Base-by-base conservation (phyloP, 1,139 yeast species). In the Scheffersomyces titani region DNA sequence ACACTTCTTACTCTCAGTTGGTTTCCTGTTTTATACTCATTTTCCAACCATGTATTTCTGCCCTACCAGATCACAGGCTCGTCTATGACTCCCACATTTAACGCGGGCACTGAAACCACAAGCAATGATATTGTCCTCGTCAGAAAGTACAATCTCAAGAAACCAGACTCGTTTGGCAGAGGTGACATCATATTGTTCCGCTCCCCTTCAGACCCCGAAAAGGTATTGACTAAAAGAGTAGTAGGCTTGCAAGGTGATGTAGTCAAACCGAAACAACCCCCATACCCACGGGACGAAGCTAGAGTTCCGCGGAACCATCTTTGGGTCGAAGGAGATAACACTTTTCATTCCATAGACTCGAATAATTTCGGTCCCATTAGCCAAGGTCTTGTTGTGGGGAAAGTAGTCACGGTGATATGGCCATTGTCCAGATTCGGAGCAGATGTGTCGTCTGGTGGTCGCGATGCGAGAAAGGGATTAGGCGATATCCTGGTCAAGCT, bases 311-410 rank as follows among this genome's bases (percentile, higher is more conserved):
- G 90, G 56, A 89, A 87, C 65, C 98, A 93, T 69, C 65, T 91
- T 13, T 93, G 98, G 98, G 92, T 92, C 0, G 98, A 93, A 70
- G 98, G 98, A 3, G 98, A 93, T 69, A 92, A 92, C 68, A 72
- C 73, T n/a, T 76, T 88, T 55, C 97, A 91, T 66, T 89, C 96
- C 1, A 75, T 92, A 3, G 98, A 92, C 71, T 87, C 94, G 52
- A 92, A 92, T 69, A 82, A 81, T 9, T 92, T 90, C 73, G 98
- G 98, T 0, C 96, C 97, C 0, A 82, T 92, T 1, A 88, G 96
- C 47, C 81, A 86, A 53, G 97, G 92, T 0, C 74, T 92, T 61
- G 88, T 91, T 22, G 68, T 89, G 19, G 97, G 97, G 1, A 88
- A 85, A 65, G 96, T 88, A 1, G 77, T 84, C 0, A 70, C 73